Evolutionary conservation across 148 eudicot genomes (phyloP), one percentile per base, ranked within the genome.

Genomic region (Amaranthus cruentus): DNA sequence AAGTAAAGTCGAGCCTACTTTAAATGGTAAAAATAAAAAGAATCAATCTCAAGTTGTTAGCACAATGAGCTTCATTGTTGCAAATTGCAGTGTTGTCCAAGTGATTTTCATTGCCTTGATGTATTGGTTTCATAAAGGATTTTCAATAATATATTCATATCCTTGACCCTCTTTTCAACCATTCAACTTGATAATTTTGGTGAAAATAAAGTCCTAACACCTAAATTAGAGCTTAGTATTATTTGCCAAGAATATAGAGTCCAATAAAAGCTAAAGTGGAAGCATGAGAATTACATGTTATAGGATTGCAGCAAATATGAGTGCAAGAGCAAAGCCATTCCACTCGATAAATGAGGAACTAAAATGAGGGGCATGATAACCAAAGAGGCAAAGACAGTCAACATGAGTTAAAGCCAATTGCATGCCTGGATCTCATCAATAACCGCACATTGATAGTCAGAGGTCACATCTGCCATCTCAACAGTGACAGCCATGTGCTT

Each of bases 401-500:
- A 10, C 28, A 59, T 42, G 9, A 51, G 60, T 52, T n/a, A 48
- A 73, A 75, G 52, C 14, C 66, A 64, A 59, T 50, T 10, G 56
- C 88, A 78, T 78, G 83, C 99, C 96, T 95, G 99, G 81, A 95
- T 95, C 75, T 95, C 99, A 71, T 95, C 99, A 79, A 95, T 85
- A 73, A 95, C 78, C 14, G 99, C 99, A 87, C 99, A 95, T 12
- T 83, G 81, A 64, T 87, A 95, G 62, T 85, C 82, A 72, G 87
- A 79, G 44, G 85, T 74, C 73, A 92, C 91, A 82, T 95, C 99
- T 3, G 96, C 91, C 97, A 95, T 91, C 86, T 95, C 99, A 67
- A 95, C 99, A 51, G 99, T 95, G 69, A 85, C 96, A 69, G 99
- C 85, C 74, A 87, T 83, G 82, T 95, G 99, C 70, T 86, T 85